Percentiles rank a stretch among this genome's conserved stretches.
Conservation (phyloP, 805 yeast genomes). For the Candida quercuum region DNA sequence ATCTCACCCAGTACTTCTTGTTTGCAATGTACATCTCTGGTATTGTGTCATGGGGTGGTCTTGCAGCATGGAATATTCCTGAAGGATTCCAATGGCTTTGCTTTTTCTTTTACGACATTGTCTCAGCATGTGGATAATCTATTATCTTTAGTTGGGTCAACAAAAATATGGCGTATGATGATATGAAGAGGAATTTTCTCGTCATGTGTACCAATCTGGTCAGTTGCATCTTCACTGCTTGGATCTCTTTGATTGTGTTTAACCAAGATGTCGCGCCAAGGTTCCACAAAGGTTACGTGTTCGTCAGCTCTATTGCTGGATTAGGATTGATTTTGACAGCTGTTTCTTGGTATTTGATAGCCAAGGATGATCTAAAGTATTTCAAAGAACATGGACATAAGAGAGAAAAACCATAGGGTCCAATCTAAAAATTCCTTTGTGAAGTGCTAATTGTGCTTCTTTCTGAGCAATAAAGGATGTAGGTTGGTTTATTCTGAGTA, state of each 20-base stretch:
- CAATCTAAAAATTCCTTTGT: no score
- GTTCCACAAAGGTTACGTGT: constrained; percentile 35
- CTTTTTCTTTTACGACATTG: constrained; percentile 41
- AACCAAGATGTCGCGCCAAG: constrained; percentile 31
- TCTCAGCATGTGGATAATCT: constrained; percentile 53
- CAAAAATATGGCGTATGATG: constrained; percentile 32
- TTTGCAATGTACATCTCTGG: constrained; percentile 31
- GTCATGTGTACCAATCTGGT: constrained; percentile 36
- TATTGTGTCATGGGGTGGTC: constrained; percentile 35
- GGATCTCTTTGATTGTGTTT: no score
- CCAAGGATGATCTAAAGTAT: no score
- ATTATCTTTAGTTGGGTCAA: constrained; percentile 54
- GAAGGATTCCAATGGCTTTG: constrained; percentile 43
- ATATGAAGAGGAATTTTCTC: constrained; percentile 29
- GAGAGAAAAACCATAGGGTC: no score
- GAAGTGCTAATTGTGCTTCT: no score
- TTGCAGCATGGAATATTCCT: constrained; percentile 45
- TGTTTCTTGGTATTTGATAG: no score
- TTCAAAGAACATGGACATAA: no score
- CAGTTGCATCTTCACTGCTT: no score
- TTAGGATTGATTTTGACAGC: no score
- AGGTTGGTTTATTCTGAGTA: no score
- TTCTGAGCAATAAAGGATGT: no score
- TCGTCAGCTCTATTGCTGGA: constrained; percentile 27
- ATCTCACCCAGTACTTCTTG: constrained; percentile 32